Conservation (phyloP, 306 rosid species). For the Fagus sylvatica region DNA sequence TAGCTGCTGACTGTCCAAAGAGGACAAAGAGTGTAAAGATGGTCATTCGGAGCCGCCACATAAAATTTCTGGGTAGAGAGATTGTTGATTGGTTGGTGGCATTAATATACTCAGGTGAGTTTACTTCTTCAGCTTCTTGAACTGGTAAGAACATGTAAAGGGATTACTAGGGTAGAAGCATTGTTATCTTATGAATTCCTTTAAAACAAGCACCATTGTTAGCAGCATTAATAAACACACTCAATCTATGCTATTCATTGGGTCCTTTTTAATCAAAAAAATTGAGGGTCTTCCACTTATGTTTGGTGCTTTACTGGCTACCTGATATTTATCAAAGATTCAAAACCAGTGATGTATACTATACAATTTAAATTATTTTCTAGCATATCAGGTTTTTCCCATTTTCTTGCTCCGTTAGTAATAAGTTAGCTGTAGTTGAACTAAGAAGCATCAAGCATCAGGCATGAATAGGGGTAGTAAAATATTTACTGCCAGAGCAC, state of each 20-base stretch:
- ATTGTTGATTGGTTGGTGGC: background rate
- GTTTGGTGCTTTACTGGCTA: too few species aligned
- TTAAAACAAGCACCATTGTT: background rate
- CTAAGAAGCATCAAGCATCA: too few species aligned
- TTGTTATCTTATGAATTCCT: background rate
- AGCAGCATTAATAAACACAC: background rate
- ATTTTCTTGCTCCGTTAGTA: too few species aligned
- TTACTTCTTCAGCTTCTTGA: constrained; percentile 13
- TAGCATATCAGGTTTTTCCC: too few species aligned
- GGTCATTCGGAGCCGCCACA: background rate
- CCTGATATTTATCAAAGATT: too few species aligned
- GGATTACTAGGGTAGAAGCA: background rate
- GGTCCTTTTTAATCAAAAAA: background rate
- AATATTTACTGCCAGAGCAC: too few species aligned
- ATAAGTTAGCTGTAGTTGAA: too few species aligned
- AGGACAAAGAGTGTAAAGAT: background rate
- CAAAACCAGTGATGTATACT: too few species aligned
- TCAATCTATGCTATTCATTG: background rate
- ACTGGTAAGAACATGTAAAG: constrained; percentile 5
- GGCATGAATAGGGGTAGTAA: too few species aligned
- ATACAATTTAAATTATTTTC: too few species aligned
- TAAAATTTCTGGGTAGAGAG: too few species aligned
- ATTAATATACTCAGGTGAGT: background rate
- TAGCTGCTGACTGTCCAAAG: constrained; percentile 35
- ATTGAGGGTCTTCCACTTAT: background rate